These are phyloP conservation scores for Linanthus parryae DNA, from an alignment of 148 eudicot genomes.

Conservation along the genomic window DNA sequence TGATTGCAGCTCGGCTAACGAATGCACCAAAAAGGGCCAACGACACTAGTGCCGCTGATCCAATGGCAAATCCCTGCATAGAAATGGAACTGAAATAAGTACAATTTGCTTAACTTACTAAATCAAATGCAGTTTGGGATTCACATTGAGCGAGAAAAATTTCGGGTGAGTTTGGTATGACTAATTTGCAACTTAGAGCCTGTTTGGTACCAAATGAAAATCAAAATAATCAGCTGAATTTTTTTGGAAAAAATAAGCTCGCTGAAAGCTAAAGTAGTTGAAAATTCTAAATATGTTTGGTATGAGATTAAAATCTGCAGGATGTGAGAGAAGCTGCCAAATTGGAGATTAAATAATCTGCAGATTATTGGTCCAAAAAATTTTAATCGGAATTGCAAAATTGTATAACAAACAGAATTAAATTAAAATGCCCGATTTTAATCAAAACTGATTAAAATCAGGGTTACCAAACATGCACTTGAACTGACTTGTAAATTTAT, in stretches of 20 bases:
- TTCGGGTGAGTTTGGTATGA: too few species aligned
- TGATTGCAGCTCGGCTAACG: slow-evolving; percentile 43
- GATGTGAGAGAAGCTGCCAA: not conserved
- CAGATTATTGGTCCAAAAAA: too few species aligned
- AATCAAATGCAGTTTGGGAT: not conserved
- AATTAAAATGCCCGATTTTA: not conserved
- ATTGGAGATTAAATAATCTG: too few species aligned
- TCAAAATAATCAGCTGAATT: too few species aligned
- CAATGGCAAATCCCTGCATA: slow-evolving; percentile 63
- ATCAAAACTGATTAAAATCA: not conserved
- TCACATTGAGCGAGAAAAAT: not conserved
- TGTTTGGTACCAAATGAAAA: too few species aligned
- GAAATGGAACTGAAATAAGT: not conserved
- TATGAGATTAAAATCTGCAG: not conserved
- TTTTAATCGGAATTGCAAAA: too few species aligned
- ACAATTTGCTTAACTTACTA: not conserved
- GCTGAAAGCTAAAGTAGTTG: not conserved
- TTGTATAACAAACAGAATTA: not conserved
- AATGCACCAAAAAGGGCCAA: slow-evolving; percentile 52
- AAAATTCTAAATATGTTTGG: not conserved
- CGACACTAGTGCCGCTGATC: slow-evolving; percentile 52
- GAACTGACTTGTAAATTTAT: too few species aligned
- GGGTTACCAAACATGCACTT: not conserved
- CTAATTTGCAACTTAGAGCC: too few species aligned
- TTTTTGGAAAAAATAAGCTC: too few species aligned